Evolutionary conservation across 2,329 filamentous ascomycete species (phyloP).

Genomic region (Aureobasidium sp.): DNA sequence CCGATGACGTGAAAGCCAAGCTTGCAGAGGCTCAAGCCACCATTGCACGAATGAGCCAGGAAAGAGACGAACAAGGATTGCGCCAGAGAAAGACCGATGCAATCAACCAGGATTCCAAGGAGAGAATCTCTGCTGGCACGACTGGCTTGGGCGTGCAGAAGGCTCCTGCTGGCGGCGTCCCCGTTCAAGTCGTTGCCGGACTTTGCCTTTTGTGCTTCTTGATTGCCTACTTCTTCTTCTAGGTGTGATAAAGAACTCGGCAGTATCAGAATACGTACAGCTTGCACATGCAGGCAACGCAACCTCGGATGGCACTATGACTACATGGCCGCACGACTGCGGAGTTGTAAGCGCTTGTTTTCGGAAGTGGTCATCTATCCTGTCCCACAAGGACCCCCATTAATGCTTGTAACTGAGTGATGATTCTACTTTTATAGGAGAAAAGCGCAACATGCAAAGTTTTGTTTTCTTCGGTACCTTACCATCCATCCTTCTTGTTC

Average conservation of each 20-base stretch:
- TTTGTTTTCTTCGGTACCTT: background rate
- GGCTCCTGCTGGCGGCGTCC: constrained; percentile 64
- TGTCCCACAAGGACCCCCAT: background rate
- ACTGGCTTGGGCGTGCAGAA: constrained; percentile 46
- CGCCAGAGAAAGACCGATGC: constrained; percentile 67
- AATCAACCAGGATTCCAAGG: constrained; percentile 45
- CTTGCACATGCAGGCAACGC: background rate
- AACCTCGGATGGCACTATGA: background rate
- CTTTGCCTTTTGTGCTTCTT: constrained; percentile 87
- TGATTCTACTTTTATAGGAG: constrained; percentile 1
- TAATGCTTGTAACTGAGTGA: constrained; percentile 6
- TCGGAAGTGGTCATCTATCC: background rate
- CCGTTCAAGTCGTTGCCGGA: constrained; percentile 74
- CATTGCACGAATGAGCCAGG: constrained; percentile 60
- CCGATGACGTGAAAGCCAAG: constrained; percentile 63
- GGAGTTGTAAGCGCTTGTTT: background rate
- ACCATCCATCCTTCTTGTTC: background rate
- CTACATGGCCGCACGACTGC: background rate
- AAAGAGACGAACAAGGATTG: constrained; percentile 60
- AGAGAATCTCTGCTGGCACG: constrained; percentile 43
- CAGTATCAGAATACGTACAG: background rate
- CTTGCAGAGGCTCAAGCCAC: constrained; percentile 68
- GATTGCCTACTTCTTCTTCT: constrained; percentile 95
- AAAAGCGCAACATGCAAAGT: background rate
- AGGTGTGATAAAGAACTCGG: constrained; percentile 28